Percentiles rank a stretch among this genome's conserved stretches.
These are phyloP conservation scores for Pseudopithomyces chartarum DNA, from an alignment of 2,329 filamentous ascomycete genomes.

Conservation along the genomic window DNA sequence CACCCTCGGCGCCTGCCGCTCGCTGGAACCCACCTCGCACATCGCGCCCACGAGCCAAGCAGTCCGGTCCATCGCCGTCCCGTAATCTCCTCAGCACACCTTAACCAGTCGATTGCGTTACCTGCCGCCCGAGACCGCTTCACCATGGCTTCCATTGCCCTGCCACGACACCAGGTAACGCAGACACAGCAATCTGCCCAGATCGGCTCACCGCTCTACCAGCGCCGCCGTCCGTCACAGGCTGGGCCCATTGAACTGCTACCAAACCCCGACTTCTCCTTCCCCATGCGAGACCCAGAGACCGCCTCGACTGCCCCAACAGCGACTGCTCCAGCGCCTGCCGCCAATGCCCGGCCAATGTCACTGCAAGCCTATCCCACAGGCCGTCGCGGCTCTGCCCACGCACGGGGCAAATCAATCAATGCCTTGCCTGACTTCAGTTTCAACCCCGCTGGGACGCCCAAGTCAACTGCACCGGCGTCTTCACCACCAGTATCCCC, in stretches of 20 bases:
- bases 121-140: slow-evolving; percentile 27
- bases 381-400: slow-evolving; percentile 39
- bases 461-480: slow-evolving; percentile 31
- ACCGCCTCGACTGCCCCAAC: slow-evolving; percentile 33
- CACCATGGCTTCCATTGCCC: slow-evolving; percentile 44
- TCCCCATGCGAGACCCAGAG: slow-evolving; percentile 48
- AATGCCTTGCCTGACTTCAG: slow-evolving; percentile 54
- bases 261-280: slow-evolving; percentile 55
- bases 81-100: slow-evolving; percentile 35
- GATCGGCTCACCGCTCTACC: slow-evolving; percentile 44
- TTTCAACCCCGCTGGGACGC: slow-evolving; percentile 53
- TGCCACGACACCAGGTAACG: slow-evolving; percentile 48
- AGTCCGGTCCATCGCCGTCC: slow-evolving; percentile 28
- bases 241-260: slow-evolving; percentile 49
- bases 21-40: slow-evolving; percentile 26
- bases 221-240: slow-evolving; percentile 39
- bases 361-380: slow-evolving; percentile 43
- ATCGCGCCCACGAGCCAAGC: slow-evolving; percentile 26
- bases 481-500: slow-evolving; percentile 47
- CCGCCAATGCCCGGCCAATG: slow-evolving; percentile 43
- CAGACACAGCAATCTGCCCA: slow-evolving; percentile 39
- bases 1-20: slow-evolving; percentile 20
- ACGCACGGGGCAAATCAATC: slow-evolving; percentile 47
- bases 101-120: slow-evolving; percentile 27
- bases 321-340: slow-evolving; percentile 36